These are phyloP conservation scores for Stagonosporopsis vannaccii DNA, from an alignment of 2,329 filamentous ascomycete genomes.

Conservation along the genomic window DNA sequence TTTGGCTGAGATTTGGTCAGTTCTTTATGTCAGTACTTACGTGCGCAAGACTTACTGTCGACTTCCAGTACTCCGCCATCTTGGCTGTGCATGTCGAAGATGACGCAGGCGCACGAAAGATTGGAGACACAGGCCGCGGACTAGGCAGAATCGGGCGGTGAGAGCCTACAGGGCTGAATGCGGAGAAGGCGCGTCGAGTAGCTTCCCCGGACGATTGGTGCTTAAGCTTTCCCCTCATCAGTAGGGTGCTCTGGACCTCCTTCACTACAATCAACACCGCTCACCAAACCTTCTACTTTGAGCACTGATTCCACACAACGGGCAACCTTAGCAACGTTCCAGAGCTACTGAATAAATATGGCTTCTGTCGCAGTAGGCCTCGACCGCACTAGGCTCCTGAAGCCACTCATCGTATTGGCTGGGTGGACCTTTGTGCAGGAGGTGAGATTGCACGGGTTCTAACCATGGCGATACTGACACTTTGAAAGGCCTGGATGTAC, in stretches of 20 bases:
- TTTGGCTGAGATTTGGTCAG: slow-evolving; percentile 64
- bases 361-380: slow-evolving; percentile 19
- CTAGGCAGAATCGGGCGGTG: slow-evolving; percentile 9
- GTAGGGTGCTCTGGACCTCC: slow-evolving; percentile 14
- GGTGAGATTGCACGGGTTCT: not conserved
- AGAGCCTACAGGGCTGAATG: slow-evolving; percentile 7
- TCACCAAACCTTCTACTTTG: slow-evolving; percentile 6
- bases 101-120: slow-evolving; percentile 18
- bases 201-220: slow-evolving; percentile 10
- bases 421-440: slow-evolving; percentile 21
- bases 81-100: slow-evolving; percentile 7
- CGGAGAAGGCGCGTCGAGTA: slow-evolving; percentile 9
- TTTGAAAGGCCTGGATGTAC: slow-evolving; percentile 14
- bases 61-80: slow-evolving; percentile 99
- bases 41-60: slow-evolving; percentile 64
- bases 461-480: not conserved
- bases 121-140: slow-evolving; percentile 7
- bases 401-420: slow-evolving; percentile 17
- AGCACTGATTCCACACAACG: not conserved
- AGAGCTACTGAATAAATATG: slow-evolving; percentile 2
- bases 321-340: not conserved
- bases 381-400: slow-evolving; percentile 19
- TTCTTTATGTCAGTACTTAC: not conserved
- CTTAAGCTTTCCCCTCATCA: slow-evolving; percentile 2
- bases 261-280: slow-evolving; percentile 6